These are phyloP conservation scores for Eucalyptus curtisii DNA, from an alignment of 345 rosid species.

Conservation along the genomic window DNA sequence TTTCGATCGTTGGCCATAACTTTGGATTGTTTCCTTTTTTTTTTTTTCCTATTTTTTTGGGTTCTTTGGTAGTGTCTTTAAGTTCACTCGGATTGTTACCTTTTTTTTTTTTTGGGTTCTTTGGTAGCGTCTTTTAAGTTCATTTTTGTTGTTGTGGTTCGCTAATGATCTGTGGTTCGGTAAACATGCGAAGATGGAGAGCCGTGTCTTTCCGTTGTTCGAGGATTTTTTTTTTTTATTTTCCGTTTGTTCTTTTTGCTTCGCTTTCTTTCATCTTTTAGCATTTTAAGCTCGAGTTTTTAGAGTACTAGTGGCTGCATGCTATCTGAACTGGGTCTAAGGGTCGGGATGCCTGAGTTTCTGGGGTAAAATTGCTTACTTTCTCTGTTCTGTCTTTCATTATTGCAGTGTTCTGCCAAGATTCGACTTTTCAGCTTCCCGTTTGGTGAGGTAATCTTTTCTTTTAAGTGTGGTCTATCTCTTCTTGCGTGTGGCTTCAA, in stretches of 20 bases:
- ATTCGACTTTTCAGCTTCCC: neutral
- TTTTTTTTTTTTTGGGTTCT: neutral
- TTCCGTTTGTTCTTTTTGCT: neutral
- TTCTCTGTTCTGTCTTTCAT: neutral
- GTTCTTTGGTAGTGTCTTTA: neutral
- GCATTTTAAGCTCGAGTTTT: neutral
- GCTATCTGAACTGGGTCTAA: neutral
- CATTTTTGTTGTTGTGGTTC: neutral
- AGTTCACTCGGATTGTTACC: no score
- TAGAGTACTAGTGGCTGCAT: neutral
- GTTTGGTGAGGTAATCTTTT: neutral
- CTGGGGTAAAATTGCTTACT: neutral
- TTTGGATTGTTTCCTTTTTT: neutral
- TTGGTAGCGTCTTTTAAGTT: neutral
- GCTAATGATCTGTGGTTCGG: neutral
- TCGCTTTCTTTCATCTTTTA: neutral
- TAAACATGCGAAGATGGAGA: neutral
- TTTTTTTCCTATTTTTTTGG: neutral
- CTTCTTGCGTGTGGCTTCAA: neutral
- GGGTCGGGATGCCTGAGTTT: neutral
- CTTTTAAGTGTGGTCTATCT: neutral
- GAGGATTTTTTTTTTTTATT: neutral
- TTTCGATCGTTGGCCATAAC: neutral
- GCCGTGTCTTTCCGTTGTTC: neutral
- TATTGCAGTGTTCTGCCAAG: neutral